Conservation (phyloP, 2,329 filamentous ascomycete genomes). For the Lasiodiplodia theobromae region DNA sequence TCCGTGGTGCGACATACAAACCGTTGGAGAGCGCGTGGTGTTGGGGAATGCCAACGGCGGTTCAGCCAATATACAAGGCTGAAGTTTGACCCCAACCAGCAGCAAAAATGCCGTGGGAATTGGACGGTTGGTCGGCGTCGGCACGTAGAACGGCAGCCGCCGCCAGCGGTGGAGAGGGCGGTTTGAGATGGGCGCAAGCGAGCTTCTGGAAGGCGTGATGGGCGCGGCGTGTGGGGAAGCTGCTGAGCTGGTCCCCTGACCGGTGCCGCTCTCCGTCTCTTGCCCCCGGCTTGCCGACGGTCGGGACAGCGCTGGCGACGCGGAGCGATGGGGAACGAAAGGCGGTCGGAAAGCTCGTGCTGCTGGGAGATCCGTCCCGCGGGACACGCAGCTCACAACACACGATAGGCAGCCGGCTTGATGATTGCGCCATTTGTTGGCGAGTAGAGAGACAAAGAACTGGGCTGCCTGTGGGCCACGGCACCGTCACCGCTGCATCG, state of each 20-base stretch:
- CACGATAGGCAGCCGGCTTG: constrained; percentile 18
- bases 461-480: constrained; percentile 22
- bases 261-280: constrained; percentile 7
- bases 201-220: constrained; percentile 23
- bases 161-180: neutral
- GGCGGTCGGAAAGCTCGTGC: constrained; percentile 18
- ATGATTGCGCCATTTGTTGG: constrained; percentile 27
- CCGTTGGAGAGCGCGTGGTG: constrained; percentile 11
- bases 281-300: neutral
- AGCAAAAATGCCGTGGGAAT: too few species aligned
- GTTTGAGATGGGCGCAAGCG: constrained; percentile 17
- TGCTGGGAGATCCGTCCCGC: constrained; percentile 8
- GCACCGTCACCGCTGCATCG: constrained; percentile 18
- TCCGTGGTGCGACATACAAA: neutral
- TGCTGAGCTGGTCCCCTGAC: constrained; percentile 18
- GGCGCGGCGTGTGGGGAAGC: constrained; percentile 13
- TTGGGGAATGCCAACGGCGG: constrained; percentile 12
- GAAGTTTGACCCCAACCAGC: constrained; percentile 18
- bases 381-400: constrained; percentile 10
- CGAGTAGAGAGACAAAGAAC: constrained; percentile 23
- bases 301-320: constrained; percentile 11
- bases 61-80: neutral
- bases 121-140: too few species aligned
- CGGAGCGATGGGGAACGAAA: constrained; percentile 12
- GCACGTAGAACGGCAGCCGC: neutral